A percentile compares a stretch with the other conserved stretches of the same genome.
These are phyloP conservation scores for Asterionellopsis glacialis DNA, from an alignment of 108 stramenopile genomes.

Conservation along the genomic window DNA sequence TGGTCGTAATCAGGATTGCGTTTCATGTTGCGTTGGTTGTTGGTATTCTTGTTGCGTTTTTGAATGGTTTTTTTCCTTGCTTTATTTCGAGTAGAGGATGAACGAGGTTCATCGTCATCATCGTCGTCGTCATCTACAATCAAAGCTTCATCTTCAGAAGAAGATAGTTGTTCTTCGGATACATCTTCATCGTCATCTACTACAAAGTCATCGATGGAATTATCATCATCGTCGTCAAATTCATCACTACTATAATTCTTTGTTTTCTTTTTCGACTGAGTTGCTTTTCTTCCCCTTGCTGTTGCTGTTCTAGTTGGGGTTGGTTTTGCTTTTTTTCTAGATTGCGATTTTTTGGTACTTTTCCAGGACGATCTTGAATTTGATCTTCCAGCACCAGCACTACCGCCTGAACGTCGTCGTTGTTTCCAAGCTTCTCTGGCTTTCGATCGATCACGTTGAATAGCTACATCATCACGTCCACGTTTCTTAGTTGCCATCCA, in stretches of 20 bases:
- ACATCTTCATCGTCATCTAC: slow-evolving; percentile 34
- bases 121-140: slow-evolving; percentile 3
- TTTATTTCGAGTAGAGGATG: neutral
- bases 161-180: slow-evolving; percentile 17
- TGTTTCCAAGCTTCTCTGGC: slow-evolving; percentile 15
- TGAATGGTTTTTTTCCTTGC: neutral
- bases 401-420: neutral
- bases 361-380: too few relatives aligned
- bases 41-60: too few relatives aligned
- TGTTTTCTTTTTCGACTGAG: slow-evolving; percentile 9
- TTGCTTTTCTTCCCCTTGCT: slow-evolving; percentile 9
- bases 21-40: too few relatives aligned
- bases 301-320: slow-evolving; percentile 14
- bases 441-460: slow-evolving; percentile 21
- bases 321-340: too few relatives aligned
- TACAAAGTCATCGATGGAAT: slow-evolving; percentile 13
- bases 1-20: too few relatives aligned
- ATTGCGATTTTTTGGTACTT: too few relatives aligned
- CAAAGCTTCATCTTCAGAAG: slow-evolving; percentile 15
- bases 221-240: slow-evolving; percentile 6
- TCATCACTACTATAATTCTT: slow-evolving; percentile 18
- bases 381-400: too few relatives aligned
- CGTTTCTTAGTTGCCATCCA: slow-evolving; percentile 65
- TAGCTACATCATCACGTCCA: slow-evolving; percentile 53
- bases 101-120: neutral